phyloP scores from a whole-genome alignment of 2,329 filamentous ascomycete species.

The Colletotrichum costaricense region DNA sequence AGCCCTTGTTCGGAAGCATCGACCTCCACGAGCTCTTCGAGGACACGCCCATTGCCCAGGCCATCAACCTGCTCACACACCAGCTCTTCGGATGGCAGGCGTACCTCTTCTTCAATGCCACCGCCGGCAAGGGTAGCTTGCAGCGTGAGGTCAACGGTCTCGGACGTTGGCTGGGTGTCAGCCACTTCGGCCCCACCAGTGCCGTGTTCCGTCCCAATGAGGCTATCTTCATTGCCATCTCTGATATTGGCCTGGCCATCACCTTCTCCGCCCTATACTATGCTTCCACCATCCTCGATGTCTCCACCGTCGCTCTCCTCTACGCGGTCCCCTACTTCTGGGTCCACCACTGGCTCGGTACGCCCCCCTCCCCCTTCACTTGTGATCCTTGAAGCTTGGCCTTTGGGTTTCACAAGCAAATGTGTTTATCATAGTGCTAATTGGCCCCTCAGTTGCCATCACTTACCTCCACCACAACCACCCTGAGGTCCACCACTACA shows the following conservation, averaged over 20 bases:
- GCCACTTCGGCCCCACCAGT: constrained; percentile 72
- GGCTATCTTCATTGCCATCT: constrained; percentile 65
- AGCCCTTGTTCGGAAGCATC: constrained; percentile 49
- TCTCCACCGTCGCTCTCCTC: constrained; percentile 66
- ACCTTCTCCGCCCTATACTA: constrained; percentile 63
- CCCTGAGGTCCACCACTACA: constrained; percentile 62
- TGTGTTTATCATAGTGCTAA: not conserved
- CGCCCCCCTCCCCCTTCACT: constrained; percentile 40
- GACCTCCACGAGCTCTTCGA: constrained; percentile 67
- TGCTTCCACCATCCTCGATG: constrained; percentile 63
- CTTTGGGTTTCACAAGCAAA: not conserved
- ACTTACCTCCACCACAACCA: constrained; percentile 82
- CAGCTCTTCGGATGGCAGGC: constrained; percentile 74
- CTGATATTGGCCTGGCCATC: constrained; percentile 69
- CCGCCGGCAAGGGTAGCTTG: constrained; percentile 59
- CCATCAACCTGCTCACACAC: constrained; percentile 67
- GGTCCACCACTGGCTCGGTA: constrained; percentile 78
- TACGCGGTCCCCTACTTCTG: constrained; percentile 76
- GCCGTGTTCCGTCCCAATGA: constrained; percentile 70
- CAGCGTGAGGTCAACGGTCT: constrained; percentile 51
- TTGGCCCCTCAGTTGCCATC: constrained; percentile 68
- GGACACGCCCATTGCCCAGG: constrained; percentile 69
- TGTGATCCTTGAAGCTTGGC: not conserved
- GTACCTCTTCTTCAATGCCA: constrained; percentile 71
- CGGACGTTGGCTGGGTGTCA: constrained; percentile 55